Evolutionary conservation across 2,329 filamentous ascomycete genomes (phyloP).

Genomic region (Pleurostoma richardsiae): DNA sequence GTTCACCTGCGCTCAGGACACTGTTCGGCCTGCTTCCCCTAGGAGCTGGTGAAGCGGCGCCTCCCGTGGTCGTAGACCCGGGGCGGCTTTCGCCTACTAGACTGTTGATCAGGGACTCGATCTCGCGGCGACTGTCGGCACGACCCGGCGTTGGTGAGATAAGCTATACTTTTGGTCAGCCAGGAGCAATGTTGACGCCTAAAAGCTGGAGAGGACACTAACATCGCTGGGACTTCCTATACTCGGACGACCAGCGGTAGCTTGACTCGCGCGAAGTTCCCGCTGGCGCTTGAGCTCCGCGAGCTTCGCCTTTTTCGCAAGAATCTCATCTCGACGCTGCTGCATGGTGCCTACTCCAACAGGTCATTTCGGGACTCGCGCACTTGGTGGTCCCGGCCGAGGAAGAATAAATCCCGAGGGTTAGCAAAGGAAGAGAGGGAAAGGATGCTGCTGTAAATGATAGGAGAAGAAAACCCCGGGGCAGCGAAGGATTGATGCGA

Average conservation of each 20-base stretch:
- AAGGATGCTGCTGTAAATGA: too few relatives aligned
- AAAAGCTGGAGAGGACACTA: conserved; percentile 24
- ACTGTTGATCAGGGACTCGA: conserved; percentile 81
- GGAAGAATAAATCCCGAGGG: too few relatives aligned
- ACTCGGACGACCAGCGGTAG: conserved; percentile 63
- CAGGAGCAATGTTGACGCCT: conserved; percentile 1
- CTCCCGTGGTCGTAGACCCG: conserved; percentile 58
- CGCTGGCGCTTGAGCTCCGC: conserved; percentile 92
- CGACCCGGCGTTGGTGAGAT: conserved; percentile 66
- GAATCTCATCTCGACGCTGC: conserved; percentile 90
- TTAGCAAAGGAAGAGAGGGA: too few relatives aligned
- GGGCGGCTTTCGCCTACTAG: conserved; percentile 76
- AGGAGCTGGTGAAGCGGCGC: conserved; percentile 59
- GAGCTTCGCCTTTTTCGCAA: conserved; percentile 94
- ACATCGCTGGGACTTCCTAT: conserved; percentile 69
- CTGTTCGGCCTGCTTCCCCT: conserved; percentile 79
- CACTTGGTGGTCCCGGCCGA: not conserved
- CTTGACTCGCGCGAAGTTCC: conserved; percentile 75
- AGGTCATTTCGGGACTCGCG: conserved; percentile 39
- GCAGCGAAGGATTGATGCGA: not conserved
- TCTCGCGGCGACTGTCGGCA: conserved; percentile 64
- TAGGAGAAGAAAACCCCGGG: not conserved
- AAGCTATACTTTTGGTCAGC: conserved; percentile 38
- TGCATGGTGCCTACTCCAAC: conserved; percentile 48
- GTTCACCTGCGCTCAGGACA: conserved; percentile 73